phyloP scores from a whole-genome alignment of 2,329 filamentous ascomycete species.

The Xylariaceae sp. region DNA sequence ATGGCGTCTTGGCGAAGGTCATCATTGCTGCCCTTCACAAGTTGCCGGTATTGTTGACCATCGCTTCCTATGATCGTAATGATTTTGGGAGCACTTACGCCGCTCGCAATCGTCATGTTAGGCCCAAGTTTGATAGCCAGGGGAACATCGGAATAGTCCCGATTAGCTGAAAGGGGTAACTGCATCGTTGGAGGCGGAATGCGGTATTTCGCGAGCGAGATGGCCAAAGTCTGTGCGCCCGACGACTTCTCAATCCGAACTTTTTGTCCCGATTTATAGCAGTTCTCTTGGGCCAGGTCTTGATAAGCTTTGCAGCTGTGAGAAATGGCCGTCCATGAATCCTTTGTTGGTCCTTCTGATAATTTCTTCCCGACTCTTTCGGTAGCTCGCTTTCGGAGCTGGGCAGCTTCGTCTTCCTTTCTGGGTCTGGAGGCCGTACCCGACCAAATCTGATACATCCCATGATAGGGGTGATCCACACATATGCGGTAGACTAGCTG shows the following conservation, averaged over 20 bases:
- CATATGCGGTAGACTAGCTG: conserved; percentile 78
- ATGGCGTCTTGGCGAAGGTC: conserved; percentile 94
- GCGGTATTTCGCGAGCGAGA: conserved; percentile 56
- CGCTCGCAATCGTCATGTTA: conserved; percentile 78
- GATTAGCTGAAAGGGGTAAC: conserved; percentile 66
- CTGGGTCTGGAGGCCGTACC: conserved; percentile 65
- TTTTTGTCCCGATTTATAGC: conserved; percentile 64
- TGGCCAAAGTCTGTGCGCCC: conserved; percentile 58
- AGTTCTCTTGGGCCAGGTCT: conserved; percentile 58
- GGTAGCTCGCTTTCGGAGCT: conserved; percentile 69
- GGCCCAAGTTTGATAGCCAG: conserved; percentile 66
- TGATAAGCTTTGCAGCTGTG: conserved; percentile 66
- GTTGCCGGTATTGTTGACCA: conserved; percentile 76
- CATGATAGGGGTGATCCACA: conserved; percentile 88
- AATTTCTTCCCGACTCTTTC: conserved; percentile 61
- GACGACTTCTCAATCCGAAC: conserved; percentile 55
- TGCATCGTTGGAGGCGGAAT: conserved; percentile 89
- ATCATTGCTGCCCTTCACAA: conserved; percentile 94
- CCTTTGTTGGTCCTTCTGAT: conserved; percentile 39
- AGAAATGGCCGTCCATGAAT: conserved; percentile 66
- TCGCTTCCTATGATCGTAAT: conserved; percentile 75
- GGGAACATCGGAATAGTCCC: conserved; percentile 72
- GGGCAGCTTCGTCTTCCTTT: conserved; percentile 66
- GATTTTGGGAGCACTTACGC: conserved; percentile 90
- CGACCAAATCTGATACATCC: conserved; percentile 94